phyloP scores from a whole-genome alignment of 495 filamentous ascomycete genomes.

The Lophiotrema nucula region DNA sequence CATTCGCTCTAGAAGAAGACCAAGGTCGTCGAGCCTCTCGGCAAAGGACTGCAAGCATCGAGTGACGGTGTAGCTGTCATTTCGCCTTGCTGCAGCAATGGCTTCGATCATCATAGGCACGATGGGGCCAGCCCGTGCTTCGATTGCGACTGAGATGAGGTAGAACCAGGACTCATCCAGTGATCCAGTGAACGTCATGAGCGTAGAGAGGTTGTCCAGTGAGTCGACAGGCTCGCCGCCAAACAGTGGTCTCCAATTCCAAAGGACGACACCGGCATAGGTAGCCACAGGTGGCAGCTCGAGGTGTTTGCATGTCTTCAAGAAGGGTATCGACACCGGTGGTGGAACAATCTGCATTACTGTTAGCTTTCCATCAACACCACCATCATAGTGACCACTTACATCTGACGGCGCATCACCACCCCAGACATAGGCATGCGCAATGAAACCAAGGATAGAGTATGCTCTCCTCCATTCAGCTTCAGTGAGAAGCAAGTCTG shows the following conservation, averaged over 20 bases:
- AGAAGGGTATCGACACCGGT: constrained; percentile 77
- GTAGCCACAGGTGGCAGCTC: constrained; percentile 93
- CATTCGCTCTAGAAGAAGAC: constrained; percentile 72
- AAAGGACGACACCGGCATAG: constrained; percentile 85
- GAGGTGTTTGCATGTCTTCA: constrained; percentile 73
- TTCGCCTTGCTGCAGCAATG: constrained; percentile 72
- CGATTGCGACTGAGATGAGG: constrained; percentile 89
- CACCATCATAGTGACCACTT: constrained; percentile 20
- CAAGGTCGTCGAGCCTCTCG: constrained; percentile 82
- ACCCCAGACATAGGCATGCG: constrained; percentile 94
- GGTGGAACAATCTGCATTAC: constrained; percentile 73
- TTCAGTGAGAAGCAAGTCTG: constrained; percentile 72
- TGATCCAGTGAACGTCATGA: constrained; percentile 91
- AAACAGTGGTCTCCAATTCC: constrained; percentile 95
- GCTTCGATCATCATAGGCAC: constrained; percentile 85
- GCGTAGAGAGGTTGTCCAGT: constrained; percentile 77
- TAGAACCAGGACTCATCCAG: constrained; percentile 99
- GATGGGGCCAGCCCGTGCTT: constrained; percentile 86
- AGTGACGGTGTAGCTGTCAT: constrained; percentile 69
- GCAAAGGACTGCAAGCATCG: constrained; percentile 74
- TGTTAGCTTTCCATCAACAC: constrained; percentile 14
- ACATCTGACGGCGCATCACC: constrained; percentile 78
- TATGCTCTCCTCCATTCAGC: constrained; percentile 93
- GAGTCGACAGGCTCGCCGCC: constrained; percentile 73
- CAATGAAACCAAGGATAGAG: constrained; percentile 78